phyloP scores from a whole-genome alignment of 495 filamentous ascomycete species.

The Penicillium maclennaniae region DNA sequence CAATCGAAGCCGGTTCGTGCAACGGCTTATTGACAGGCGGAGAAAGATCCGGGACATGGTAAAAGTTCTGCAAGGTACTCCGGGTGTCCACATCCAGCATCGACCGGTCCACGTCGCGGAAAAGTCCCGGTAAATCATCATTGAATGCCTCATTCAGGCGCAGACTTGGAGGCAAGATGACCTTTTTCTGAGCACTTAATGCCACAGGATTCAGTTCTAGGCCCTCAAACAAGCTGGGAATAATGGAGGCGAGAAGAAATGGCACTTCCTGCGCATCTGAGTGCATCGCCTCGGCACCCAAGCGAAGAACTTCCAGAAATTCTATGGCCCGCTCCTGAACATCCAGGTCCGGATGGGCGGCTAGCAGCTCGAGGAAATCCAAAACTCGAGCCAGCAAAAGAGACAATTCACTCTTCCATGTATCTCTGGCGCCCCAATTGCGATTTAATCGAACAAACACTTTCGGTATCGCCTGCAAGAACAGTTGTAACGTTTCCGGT shows the following conservation, averaged over 20 bases:
- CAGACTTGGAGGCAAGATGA: constrained; percentile 70
- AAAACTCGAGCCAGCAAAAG: constrained; percentile 77
- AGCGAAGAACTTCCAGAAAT: constrained; percentile 80
- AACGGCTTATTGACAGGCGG: constrained; percentile 31
- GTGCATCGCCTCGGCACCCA: constrained; percentile 73
- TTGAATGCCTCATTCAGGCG: constrained; percentile 81
- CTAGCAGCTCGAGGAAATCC: constrained; percentile 71
- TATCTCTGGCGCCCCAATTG: constrained; percentile 55
- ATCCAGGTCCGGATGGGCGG: constrained; percentile 79
- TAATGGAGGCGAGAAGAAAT: constrained; percentile 76
- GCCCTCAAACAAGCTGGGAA: constrained; percentile 80
- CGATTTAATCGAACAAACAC: constrained; percentile 66
- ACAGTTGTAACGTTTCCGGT: constrained; percentile 63
- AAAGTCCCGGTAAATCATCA: constrained; percentile 58
- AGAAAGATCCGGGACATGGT: constrained; percentile 49
- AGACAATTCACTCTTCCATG: constrained; percentile 63
- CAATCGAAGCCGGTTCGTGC: constrained; percentile 11
- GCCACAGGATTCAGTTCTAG: constrained; percentile 91
- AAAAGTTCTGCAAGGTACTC: constrained; percentile 60
- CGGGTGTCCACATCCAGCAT: constrained; percentile 2
- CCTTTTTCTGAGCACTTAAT: constrained; percentile 74
- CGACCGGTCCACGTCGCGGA: constrained; percentile 29
- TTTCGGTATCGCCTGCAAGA: constrained; percentile 85
- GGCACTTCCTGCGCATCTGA: constrained; percentile 68
- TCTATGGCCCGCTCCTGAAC: constrained; percentile 96